Base-by-base conservation (phyloP, 179 eudicot species). In the Beta corolliflora region DNA sequence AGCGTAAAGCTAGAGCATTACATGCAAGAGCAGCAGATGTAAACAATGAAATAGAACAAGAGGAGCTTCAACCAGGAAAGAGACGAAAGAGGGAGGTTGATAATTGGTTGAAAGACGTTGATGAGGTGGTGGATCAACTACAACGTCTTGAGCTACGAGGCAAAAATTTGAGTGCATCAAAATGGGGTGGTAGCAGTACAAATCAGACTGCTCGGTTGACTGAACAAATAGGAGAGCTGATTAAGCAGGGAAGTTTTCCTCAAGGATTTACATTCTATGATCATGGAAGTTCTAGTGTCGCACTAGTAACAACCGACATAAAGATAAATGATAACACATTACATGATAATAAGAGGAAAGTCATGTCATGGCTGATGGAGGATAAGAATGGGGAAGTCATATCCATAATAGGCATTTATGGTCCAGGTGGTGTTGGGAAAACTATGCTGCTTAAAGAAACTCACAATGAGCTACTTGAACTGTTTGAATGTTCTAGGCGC, bases 11-110 rank as follows among this genome's bases (percentile, higher is more conserved):
- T 14, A 68, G 82, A 55, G 67, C 55, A 56, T 55, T 86, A 31
- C 45, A 21, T 46, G 81, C 84, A 19, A 81, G 53, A 61, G 86
- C 81, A 77, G 70, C 69, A 53, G 88, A 86, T 72, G 64, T 81
- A 77, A 78, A 56, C 60, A 67, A 52, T 53, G 82, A 78, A 75
- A 10, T 78, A 10, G 54, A 70, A 61, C 58, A 74, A 16, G 82
- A 45, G 72, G 88, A 83, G 86, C 83, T 81, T 74, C 80, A 16
- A 54, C 66, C 80, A 45, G 82, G 86, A 63, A 86, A 83, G 75
- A 77, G 77, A 75, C 72, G 88, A 68, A 86, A 75, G 65, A 74
- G 77, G 23, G 84, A 81, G 70, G 86, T 83, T n/a, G 53, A 81
- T 13, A 74, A 83, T 66, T 86, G 88, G 88, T 69, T 86, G 80